Conservation (phyloP, 495 filamentous ascomycete genomes). For the Durotheca rogersii region DNA sequence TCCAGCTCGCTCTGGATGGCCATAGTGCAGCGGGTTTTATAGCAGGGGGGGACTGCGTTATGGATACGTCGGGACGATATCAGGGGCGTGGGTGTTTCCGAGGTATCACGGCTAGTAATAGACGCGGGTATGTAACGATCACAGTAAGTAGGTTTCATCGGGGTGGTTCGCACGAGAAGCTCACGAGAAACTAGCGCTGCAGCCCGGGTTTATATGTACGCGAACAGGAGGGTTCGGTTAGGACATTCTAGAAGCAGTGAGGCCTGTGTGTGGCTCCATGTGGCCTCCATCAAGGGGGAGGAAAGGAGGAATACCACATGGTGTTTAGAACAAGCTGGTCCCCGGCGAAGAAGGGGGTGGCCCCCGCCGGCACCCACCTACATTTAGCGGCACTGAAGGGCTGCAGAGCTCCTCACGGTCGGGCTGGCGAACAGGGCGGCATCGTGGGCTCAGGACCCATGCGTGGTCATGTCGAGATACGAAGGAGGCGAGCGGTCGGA, state of each 20-base stretch:
- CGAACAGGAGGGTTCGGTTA: not conserved
- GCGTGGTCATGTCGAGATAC: constrained; percentile 14
- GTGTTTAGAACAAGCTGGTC: not conserved
- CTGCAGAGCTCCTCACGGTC: too few relatives aligned
- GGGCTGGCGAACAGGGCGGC: not conserved
- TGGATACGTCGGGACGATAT: too few relatives aligned
- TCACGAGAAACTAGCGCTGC: not conserved
- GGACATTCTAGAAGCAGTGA: constrained; percentile 8
- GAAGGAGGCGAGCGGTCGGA: not conserved
- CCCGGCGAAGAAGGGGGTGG: not conserved
- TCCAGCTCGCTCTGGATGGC: not conserved
- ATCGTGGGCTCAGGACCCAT: not conserved
- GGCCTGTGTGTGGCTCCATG: constrained; percentile 2
- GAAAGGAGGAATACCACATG: not conserved
- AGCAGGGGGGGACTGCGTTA: too few relatives aligned
- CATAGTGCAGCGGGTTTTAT: not conserved
- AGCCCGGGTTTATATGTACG: constrained; percentile 4
- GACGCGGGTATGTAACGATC: too few relatives aligned
- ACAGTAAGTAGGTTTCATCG: not conserved
- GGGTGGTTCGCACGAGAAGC: too few relatives aligned
- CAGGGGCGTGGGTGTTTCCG: too few relatives aligned
- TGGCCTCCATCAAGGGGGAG: not conserved
- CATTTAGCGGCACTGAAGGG: constrained; percentile 19
- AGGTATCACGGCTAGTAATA: too few relatives aligned
- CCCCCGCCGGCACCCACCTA: constrained; percentile 3